Percentiles rank a stretch among this genome's conserved stretches.
Conservation (phyloP, 192 early-diverging fungal genomes). For the Rhizoclosmatium sp. region DNA sequence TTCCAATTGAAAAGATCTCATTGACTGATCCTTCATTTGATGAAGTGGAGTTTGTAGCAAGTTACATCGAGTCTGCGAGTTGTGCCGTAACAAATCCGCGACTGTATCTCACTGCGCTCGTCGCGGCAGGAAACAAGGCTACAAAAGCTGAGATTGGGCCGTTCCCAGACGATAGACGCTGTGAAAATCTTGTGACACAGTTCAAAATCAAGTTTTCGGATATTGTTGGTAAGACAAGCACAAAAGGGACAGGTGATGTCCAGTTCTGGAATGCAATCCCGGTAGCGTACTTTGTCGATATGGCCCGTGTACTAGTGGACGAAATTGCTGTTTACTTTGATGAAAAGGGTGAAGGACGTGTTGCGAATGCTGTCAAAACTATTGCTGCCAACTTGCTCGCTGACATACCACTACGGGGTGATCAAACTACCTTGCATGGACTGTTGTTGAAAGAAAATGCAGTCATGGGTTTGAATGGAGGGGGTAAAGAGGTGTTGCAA, state of each 20-base stretch:
- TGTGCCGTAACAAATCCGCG: neutral
- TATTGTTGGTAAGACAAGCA: neutral
- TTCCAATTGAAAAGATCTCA: neutral
- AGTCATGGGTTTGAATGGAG: neutral
- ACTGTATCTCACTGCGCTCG: neutral
- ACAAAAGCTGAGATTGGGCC: neutral
- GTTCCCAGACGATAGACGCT: neutral
- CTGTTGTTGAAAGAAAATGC: conserved; percentile 14
- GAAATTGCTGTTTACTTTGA: neutral
- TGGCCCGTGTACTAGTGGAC: neutral
- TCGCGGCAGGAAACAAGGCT: neutral
- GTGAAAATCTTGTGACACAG: neutral
- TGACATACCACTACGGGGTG: neutral
- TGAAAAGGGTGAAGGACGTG: neutral
- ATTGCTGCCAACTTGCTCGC: neutral
- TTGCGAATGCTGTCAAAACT: neutral
- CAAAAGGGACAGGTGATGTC: neutral
- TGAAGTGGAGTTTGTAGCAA: neutral
- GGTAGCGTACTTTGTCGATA: neutral
- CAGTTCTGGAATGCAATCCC: conserved; percentile 2
- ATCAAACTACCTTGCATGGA: neutral
- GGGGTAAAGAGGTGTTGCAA: conserved; percentile 2
- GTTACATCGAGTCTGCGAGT: neutral
- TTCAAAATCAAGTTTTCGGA: neutral
- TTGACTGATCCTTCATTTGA: neutral